phyloP scores from a whole-genome alignment of 495 filamentous ascomycete genomes.

The Tuber magnatum region DNA sequence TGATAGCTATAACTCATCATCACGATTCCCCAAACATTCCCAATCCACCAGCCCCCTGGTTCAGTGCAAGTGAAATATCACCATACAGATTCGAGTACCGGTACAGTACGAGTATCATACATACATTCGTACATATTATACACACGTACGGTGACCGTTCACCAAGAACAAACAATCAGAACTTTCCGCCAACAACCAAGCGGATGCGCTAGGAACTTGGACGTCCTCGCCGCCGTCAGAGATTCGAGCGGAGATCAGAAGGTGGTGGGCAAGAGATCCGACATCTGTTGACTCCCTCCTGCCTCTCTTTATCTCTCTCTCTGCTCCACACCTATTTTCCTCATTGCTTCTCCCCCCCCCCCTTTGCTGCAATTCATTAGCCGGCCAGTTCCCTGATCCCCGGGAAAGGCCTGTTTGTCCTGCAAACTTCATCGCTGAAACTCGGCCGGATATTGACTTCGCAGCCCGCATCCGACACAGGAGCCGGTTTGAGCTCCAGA shows the following conservation, averaged over 20 bases:
- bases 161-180: neutral
- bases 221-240: neutral
- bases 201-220: neutral
- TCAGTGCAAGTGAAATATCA: neutral
- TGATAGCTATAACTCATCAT: neutral
- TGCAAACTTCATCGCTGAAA: neutral
- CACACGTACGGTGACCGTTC: neutral
- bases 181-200: neutral
- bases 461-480: neutral
- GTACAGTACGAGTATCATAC: neutral
- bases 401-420: neutral
- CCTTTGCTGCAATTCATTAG: neutral
- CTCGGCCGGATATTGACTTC: neutral
- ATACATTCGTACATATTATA: neutral
- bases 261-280: neutral
- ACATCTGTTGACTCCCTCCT: neutral
- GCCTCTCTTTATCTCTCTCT: slow-evolving; percentile 8
- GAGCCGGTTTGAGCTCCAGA: neutral
- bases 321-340: slow-evolving; percentile 26
- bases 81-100: neutral
- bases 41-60: neutral
- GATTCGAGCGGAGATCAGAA: neutral
- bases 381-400: neutral
- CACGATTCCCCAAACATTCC: neutral
- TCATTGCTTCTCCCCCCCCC: slow-evolving; percentile 2